Conservation (phyloP, 148 eudicot genomes). For the Fallopia convolvulus region DNA sequence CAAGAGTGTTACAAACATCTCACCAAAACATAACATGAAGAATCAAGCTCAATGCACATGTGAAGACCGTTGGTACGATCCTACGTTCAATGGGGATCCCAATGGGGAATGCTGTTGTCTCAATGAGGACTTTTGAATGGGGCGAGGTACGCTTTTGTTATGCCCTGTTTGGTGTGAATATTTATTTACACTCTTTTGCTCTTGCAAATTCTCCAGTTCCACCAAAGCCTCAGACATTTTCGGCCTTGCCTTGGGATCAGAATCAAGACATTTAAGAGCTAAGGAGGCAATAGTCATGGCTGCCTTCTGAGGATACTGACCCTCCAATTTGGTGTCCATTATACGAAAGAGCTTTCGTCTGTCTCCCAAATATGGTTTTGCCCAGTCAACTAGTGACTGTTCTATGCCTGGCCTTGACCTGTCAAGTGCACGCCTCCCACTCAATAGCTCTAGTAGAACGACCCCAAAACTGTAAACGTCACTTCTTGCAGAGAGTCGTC, state of each 20-base stretch:
- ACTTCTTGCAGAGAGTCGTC: conserved; percentile 58
- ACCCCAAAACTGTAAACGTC: conserved; percentile 84
- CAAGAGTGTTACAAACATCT: background rate
- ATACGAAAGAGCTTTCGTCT: conserved; percentile 58
- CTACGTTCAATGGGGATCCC: conserved; percentile 36
- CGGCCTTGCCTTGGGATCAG: conserved; percentile 54
- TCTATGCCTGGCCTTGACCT: conserved; percentile 45
- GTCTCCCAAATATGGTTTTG: conserved; percentile 62
- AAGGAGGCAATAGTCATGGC: conserved; percentile 50
- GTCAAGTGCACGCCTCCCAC: conserved; percentile 69
- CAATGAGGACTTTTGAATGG: conserved; percentile 22
- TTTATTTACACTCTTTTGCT: conserved; percentile 33
- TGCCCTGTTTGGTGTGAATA: conserved; percentile 15
- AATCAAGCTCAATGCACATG: conserved; percentile 23
- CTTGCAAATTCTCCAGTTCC: conserved; percentile 59
- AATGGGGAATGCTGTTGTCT: conserved; percentile 44
- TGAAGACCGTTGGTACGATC: conserved; percentile 25
- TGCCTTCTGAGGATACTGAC: conserved; percentile 75
- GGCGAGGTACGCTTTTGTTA: conserved; percentile 21
- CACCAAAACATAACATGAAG: background rate
- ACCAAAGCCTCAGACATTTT: conserved; percentile 62
- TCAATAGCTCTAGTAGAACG: conserved; percentile 55
- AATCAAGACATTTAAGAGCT: conserved; percentile 43
- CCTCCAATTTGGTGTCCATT: conserved; percentile 74
- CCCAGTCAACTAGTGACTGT: conserved; percentile 76